Evolutionary conservation across 2,329 filamentous ascomycete genomes (phyloP).

Genomic region (Alternaria alternata): DNA sequence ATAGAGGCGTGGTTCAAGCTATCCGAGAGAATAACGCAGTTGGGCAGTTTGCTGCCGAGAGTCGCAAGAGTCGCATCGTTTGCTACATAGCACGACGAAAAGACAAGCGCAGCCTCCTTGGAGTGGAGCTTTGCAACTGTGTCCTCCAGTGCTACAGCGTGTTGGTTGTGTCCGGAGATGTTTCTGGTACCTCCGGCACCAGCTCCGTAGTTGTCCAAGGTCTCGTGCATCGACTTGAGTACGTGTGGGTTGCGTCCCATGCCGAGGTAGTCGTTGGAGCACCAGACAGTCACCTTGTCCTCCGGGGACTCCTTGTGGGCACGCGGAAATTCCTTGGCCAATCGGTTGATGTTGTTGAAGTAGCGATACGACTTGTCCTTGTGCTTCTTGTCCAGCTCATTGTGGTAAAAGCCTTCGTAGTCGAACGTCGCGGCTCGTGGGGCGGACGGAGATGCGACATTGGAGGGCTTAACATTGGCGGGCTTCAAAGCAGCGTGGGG

Average conservation of each 20-base stretch:
- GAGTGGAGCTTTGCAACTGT: constrained; percentile 87
- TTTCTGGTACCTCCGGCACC: constrained; percentile 96
- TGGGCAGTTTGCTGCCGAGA: constrained; percentile 93
- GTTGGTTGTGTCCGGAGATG: constrained; percentile 96
- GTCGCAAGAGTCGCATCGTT: constrained; percentile 97
- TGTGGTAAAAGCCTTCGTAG: constrained; percentile 88
- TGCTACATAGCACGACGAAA: constrained; percentile 97
- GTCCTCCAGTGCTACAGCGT: constrained; percentile 84
- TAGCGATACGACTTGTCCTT: constrained; percentile 99
- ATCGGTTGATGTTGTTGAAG: constrained; percentile 99
- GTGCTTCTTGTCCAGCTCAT: constrained; percentile 96
- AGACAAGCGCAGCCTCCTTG: constrained; percentile 91
- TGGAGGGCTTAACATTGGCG: constrained; percentile 28
- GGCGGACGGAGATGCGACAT: constrained; percentile 56
- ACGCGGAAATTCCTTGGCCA: constrained; percentile 94
- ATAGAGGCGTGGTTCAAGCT: constrained; percentile 98
- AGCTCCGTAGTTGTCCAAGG: constrained; percentile 91
- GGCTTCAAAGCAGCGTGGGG: constrained; percentile 39
- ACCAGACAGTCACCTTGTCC: constrained; percentile 96
- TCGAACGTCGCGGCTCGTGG: constrained; percentile 73
- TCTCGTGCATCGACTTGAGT: constrained; percentile 90
- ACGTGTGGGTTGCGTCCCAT: constrained; percentile 94
- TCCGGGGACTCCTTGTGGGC: constrained; percentile 87
- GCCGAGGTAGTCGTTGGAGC: constrained; percentile 97
- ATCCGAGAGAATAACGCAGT: constrained; percentile 97